A percentile compares a stretch with the other conserved stretches of the same genome.
These are phyloP conservation scores for Kodamaea hsintzibuensis DNA, from an alignment of 805 yeast genomes.

Conservation along the genomic window DNA sequence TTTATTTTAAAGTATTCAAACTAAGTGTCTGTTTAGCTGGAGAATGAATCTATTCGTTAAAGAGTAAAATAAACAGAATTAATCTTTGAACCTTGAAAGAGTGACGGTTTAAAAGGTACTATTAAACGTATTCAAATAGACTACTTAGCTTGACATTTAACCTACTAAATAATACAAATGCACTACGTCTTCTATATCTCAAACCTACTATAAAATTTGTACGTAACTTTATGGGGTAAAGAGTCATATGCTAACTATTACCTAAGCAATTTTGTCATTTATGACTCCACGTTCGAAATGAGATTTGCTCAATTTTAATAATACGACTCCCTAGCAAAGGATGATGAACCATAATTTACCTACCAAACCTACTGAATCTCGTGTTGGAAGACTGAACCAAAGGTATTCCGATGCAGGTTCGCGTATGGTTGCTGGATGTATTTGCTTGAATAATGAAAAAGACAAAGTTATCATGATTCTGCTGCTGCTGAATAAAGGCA, in stretches of 20 bases:
- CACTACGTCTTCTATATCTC: no score
- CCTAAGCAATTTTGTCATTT: not conserved
- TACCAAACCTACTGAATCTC: slow-evolving; percentile 13
- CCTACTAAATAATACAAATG: no score
- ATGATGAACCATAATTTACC: slow-evolving; percentile 9
- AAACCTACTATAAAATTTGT: no score
- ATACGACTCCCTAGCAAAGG: not conserved
- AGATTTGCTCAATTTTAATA: not conserved
- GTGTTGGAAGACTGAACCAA: slow-evolving; percentile 62
- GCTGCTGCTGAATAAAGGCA: slow-evolving; percentile 64
- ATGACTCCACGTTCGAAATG: slow-evolving; percentile 3
- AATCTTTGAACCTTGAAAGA: no score
- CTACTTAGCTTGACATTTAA: no score
- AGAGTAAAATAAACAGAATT: no score
- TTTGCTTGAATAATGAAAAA: slow-evolving; percentile 60
- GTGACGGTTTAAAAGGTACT: no score
- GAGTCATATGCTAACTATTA: not conserved
- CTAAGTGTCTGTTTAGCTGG: no score
- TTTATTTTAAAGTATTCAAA: no score
- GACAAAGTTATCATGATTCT: slow-evolving; percentile 74
- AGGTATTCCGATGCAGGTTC: slow-evolving; percentile 67
- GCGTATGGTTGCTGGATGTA: slow-evolving; percentile 90
- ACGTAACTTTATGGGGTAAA: no score
- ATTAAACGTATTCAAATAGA: no score
- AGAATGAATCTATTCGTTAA: no score